Evolutionary conservation across 129 eudicot species (phyloP).

Genomic region (Cynara cardunculus): DNA sequence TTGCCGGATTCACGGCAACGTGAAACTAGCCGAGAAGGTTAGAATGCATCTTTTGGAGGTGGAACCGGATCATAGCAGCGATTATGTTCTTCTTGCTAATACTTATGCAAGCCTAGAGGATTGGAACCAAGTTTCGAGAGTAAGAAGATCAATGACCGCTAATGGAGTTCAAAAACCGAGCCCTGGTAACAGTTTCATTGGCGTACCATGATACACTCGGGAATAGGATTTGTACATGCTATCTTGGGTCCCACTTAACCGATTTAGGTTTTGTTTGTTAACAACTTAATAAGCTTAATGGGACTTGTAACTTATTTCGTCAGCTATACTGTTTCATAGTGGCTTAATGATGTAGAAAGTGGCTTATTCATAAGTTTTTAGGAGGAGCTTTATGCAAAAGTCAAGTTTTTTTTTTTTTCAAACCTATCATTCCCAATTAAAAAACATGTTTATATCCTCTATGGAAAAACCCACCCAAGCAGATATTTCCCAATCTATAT

Average conservation of each 20-base stretch:
- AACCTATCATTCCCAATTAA: no score
- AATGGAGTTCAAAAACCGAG: slow-evolving; percentile 40
- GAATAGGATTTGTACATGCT: neutral
- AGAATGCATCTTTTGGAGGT: slow-evolving; percentile 38
- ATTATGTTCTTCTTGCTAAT: slow-evolving; percentile 48
- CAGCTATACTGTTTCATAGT: no score
- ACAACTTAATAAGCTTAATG: no score
- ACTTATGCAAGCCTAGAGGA: slow-evolving; percentile 50
- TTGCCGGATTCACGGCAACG: slow-evolving; percentile 35
- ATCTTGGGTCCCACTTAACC: neutral
- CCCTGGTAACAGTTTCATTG: slow-evolving; percentile 48
- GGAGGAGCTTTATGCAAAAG: no score
- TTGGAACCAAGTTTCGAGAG: slow-evolving; percentile 41
- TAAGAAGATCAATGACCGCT: slow-evolving; percentile 33
- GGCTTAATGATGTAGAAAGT: no score
- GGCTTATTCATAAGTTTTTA: no score
- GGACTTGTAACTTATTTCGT: no score
- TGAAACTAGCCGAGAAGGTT: slow-evolving; percentile 42
- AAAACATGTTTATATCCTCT: no score
- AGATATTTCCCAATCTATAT: no score
- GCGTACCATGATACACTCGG: neutral
- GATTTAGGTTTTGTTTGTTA: no score
- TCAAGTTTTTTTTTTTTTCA: no score
- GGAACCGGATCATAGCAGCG: slow-evolving; percentile 56
- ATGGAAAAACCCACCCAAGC: no score